These are phyloP conservation scores for Phytopythium cucurbitacearum DNA, from an alignment of 352 stramenopile species.

Conservation along the genomic window DNA sequence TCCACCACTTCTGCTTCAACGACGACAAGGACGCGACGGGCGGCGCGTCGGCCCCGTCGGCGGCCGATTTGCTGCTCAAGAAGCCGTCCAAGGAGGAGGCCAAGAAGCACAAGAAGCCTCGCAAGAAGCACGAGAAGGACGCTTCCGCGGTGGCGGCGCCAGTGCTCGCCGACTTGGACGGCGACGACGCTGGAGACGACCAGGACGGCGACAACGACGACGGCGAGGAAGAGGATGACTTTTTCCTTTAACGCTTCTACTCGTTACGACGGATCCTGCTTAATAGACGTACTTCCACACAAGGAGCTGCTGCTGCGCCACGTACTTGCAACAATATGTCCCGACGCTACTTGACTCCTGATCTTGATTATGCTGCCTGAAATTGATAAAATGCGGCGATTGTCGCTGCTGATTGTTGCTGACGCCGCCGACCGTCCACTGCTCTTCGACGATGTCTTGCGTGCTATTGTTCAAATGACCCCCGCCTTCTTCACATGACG, in stretches of 20 bases:
- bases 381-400: no score
- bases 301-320: background rate
- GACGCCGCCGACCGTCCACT: no score
- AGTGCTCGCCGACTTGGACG: conserved; percentile 55
- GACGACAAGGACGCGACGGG: conserved; percentile 31
- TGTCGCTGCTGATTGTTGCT: no score
- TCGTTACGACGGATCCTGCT: conserved; percentile 1
- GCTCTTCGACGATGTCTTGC: no score
- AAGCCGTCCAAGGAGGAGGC: conserved; percentile 61
- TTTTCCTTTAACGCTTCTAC: conserved; percentile 52
- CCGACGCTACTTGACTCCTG: no score
- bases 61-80: conserved; percentile 54
- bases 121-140: conserved; percentile 41
- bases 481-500: no score
- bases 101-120: conserved; percentile 64
- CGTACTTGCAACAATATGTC: background rate
- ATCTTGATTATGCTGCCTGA: no score
- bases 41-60: conserved; percentile 11
- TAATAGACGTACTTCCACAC: background rate
- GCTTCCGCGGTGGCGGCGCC: conserved; percentile 9
- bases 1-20: conserved; percentile 75
- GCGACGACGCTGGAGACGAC: conserved; percentile 16
- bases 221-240: conserved; percentile 59
- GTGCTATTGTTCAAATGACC: no score
- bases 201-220: conserved; percentile 21